Base-by-base conservation (phyloP, 73 alveolate genomes). In the Paramecium tetraurelia region DNA sequence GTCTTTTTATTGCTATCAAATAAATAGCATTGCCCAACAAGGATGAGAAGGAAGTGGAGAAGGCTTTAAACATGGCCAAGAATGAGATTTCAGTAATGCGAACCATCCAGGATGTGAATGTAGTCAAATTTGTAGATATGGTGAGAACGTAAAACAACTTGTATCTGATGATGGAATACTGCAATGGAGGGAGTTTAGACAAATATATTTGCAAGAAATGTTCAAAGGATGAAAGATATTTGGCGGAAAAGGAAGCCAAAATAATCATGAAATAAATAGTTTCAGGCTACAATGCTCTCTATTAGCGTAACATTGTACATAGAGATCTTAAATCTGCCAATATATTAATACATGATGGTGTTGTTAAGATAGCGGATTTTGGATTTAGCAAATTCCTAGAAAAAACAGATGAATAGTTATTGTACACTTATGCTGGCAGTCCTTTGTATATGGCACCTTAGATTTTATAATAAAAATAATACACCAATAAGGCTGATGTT, bases 401-500 rank as follows among this genome's bases (percentile, higher is more conserved):
- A 46, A 40, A 76, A 18, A 36, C 36, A 21, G 90, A 89, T 1
- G 94, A 93, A 93, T 43, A 69, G 4, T 72, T 89, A 9, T 48
- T 85, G 4, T 29, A 85, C 18, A 95, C 99, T 5, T 77, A 94
- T 57, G 95, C 96, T 24, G 99, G 99, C 9, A 95, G 98, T 11
- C 99, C 99, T 0, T 92, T 95, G 4, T 96, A 96, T 92, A 96
- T 96, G 96, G 98, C 99, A 38, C 98, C 98, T 16, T 96, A 96
- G 80, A 86, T 96, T 29, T 94, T 94, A 53, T 83, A 92, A 58
- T 75, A 92, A 85, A 95, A 94, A 80, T 53, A 94, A 58, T 96
- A 95, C 77, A 77, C 97, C 57, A 85, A 90, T 48, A 94, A 96
- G 69, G 96, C 95, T 22, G 99, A 96, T 92, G 94, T 96, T 94